Base-by-base conservation (phyloP, 139 green algal genomes). In the Chlamydomonas asymmetrica region DNA sequence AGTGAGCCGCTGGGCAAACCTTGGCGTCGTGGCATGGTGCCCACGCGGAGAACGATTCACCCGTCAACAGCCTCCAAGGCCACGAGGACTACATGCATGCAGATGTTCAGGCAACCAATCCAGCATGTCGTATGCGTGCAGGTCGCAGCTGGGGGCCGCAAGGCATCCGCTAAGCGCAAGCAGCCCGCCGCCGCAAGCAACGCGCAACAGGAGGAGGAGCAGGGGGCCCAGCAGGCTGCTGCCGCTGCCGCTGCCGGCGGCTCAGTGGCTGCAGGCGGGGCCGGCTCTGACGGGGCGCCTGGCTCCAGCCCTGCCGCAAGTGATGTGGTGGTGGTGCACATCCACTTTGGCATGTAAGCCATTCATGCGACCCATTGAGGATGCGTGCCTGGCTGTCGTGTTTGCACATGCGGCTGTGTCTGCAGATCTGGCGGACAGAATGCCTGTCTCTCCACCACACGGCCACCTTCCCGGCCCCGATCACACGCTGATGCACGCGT, bases 321-420 rank as follows among this genome's bases (percentile, higher is more conserved):
- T 1, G 68, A 62, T 25, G 43, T 66, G 29, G 75, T 84, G 18
- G 86, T 95, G 22, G 34, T 94, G 52, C 89, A 93, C 73, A 73
- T 97, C 13, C 92, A 97, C 79, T 97, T 97, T 82, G 92, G 92
- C 40, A 97, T 97, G 92, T n/a, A n/a, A 82, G 60, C 37, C 87
- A 85, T 20, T 63, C 71, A 1, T 91, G 88, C 81, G 63, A 63
- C 5, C 77, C 71, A 27, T 72, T 78, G 68, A 4, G 7, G 7
- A 43, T 71, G 34, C 71, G 59, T 2, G 59, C 59, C 3, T 41
- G 13, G 31, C 32, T 18, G 20, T 59, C n/a, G n/a, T n/a, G n/a
- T n/a, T n/a, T n/a, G n/a, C n/a, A n/a, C n/a, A n/a, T n/a, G n/a
- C n/a, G n/a, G n/a, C n/a, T n/a, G n/a, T n/a, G n/a, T n/a, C n/a